Percentiles rank a stretch among this genome's conserved stretches.
Evolutionary conservation across 805 yeast genomes (phyloP).

Genomic region (Candida methanosorbosa): DNA sequence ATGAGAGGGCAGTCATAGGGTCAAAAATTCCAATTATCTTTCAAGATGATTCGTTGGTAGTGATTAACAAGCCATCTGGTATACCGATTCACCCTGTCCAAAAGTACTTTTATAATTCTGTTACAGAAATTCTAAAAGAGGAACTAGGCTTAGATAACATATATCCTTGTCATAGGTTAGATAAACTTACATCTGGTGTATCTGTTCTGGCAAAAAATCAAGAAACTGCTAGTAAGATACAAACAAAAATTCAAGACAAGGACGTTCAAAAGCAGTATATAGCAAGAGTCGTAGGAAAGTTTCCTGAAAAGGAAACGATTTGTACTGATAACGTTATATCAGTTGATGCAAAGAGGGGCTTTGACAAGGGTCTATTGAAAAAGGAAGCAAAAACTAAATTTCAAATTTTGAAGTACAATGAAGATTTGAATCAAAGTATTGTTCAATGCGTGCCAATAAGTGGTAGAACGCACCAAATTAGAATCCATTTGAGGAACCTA

Average conservation of each 20-base stretch:
- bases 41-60: constrained; percentile 30
- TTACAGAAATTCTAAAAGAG: constrained; percentile 32
- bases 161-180: constrained; percentile 38
- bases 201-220: constrained; percentile 32
- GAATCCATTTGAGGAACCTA: constrained; percentile 43
- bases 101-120: constrained; percentile 31
- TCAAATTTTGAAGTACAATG: constrained; percentile 21
- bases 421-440: constrained; percentile 26
- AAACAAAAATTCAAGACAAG: constrained; percentile 23
- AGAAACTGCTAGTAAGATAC: constrained; percentile 24
- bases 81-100: constrained; percentile 48
- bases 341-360: constrained; percentile 21
- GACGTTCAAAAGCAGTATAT: constrained; percentile 32
- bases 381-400: constrained; percentile 15
- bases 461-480: constrained; percentile 49
- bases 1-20: constrained; percentile 11
- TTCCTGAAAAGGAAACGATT: constrained; percentile 22
- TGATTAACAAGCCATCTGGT: constrained; percentile 44
- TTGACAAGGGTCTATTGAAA: constrained; percentile 13
- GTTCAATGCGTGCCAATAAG: constrained; percentile 42
- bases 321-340: constrained; percentile 30
- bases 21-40: constrained; percentile 16
- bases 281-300: constrained; percentile 35
- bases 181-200: constrained; percentile 44
- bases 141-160: constrained; percentile 5